Base-by-base conservation (phyloP, 768 basidiomycete species). In the Lactifluus rugatus region DNA sequence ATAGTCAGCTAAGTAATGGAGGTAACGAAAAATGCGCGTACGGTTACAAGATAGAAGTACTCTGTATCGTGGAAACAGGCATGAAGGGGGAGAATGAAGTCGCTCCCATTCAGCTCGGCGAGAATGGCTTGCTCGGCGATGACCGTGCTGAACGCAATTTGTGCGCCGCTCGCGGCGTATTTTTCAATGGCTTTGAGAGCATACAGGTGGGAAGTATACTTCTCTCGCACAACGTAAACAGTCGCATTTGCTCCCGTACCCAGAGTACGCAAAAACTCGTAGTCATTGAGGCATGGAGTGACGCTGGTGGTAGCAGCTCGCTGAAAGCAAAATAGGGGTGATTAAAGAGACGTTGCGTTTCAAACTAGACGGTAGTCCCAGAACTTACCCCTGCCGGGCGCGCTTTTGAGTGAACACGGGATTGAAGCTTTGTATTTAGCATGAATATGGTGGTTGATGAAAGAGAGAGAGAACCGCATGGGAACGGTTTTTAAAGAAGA, bases 181-280 rank as follows among this genome's bases (percentile, higher is more conserved):
- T 60, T 60, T n/a, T 60, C 42, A 31, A 60, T 48, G 19, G 53
- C 53, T 41, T 60, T 60, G 53, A 60, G 53, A 50, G 53, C 58
- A 46, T 50, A 60, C 41, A 60, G n/a, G n/a, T 28, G 16, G 3
- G 48, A 44, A 1, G 58, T 60, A 23, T 39, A 48, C 53, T 50
- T 59, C 48, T 60, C 53, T 49, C 53, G 58, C 21, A 50, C 58
- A 26, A 60, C 53, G 48, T 60, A 60, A 39, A 60, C 58, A 31
- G 48, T 54, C 19, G 58, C 58, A n/a, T 45, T 46, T 37, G 42
- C 58, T 21, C 58, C 58, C 21, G 19, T 7, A 25, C 58, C 53
- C 42, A 60, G 41, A 1, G 42, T 60, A 25, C 42, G 53, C 28
- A 60, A 37, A 26, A 60, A 5, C 10, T 60, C 53, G 34, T 60